Evolutionary conservation across 306 rosid genomes (phyloP).

Genomic region (Vigna radiata): DNA sequence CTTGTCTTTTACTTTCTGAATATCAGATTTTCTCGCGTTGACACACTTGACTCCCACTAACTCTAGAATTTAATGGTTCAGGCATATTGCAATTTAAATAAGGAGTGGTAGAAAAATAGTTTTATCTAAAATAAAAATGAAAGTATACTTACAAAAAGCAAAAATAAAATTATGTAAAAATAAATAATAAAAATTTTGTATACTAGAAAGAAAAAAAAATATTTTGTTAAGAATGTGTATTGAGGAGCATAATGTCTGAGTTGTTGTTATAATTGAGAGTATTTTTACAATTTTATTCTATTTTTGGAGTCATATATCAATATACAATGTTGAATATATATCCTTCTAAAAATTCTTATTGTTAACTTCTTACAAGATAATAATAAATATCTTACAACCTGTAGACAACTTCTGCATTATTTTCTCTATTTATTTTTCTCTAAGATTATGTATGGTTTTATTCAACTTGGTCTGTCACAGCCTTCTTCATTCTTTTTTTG

Average conservation of each 20-base stretch:
- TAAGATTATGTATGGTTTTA: background rate
- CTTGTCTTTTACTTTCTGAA: no score
- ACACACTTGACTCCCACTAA: no score
- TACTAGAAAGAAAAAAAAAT: no score
- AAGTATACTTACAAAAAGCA: no score
- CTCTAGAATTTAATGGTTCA: no score
- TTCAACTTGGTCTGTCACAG: conserved; percentile 5
- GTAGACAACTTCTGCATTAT: background rate
- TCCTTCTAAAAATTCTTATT: conserved; percentile 2
- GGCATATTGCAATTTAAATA: no score
- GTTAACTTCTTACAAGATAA: background rate
- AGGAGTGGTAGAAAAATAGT: no score
- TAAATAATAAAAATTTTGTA: no score
- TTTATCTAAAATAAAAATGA: no score
- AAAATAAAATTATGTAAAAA: no score
- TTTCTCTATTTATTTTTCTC: background rate
- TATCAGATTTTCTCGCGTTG: no score
- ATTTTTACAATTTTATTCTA: background rate
- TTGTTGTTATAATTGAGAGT: background rate
- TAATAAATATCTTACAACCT: background rate
- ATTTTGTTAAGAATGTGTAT: no score
- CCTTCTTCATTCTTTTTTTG: conserved; percentile 22
- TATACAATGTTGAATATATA: conserved; percentile 13
- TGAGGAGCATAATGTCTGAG: background rate
- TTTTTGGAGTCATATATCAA: conserved; percentile 1